Evolutionary conservation across 2,329 filamentous ascomycete species (phyloP).

Genomic region (Penicillium sp.): DNA sequence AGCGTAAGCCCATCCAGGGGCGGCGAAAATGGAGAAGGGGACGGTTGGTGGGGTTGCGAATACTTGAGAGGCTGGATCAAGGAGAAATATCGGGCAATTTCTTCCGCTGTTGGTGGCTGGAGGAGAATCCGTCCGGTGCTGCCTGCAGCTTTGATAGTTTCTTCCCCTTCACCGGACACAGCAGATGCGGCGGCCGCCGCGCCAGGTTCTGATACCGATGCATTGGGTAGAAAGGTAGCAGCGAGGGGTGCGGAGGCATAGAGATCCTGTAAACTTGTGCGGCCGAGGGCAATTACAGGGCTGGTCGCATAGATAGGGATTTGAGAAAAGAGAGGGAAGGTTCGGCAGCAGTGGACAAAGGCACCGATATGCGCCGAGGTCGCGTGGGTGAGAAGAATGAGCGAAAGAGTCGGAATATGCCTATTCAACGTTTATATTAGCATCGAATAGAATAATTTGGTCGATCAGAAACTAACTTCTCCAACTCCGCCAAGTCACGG

Average conservation of each 20-base stretch:
- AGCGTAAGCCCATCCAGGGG: slow-evolving; percentile 88
- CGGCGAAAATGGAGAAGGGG: slow-evolving; percentile 81
- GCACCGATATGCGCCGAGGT: slow-evolving; percentile 89
- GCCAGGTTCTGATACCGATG: slow-evolving; percentile 61
- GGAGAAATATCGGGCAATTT: slow-evolving; percentile 89
- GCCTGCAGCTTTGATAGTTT: slow-evolving; percentile 31
- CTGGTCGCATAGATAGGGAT: slow-evolving; percentile 93
- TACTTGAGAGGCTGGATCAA: slow-evolving; percentile 92
- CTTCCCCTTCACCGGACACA: slow-evolving; percentile 28
- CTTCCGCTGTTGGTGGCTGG: slow-evolving; percentile 74
- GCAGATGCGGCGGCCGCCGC: slow-evolving; percentile 45
- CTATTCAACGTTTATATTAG: slow-evolving; percentile 44
- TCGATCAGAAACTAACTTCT: slow-evolving; percentile 63
- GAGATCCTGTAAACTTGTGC: slow-evolving; percentile 85
- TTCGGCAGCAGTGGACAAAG: slow-evolving; percentile 94
- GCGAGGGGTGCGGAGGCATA: slow-evolving; percentile 89
- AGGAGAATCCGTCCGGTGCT: slow-evolving; percentile 51
- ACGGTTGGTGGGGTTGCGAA: slow-evolving; percentile 89
- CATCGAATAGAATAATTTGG: slow-evolving; percentile 3
- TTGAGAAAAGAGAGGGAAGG: slow-evolving; percentile 85
- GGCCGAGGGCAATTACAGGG: slow-evolving; percentile 88
- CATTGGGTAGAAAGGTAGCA: slow-evolving; percentile 73
- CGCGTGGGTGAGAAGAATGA: slow-evolving; percentile 92
- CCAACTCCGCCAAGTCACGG: slow-evolving; percentile 77
- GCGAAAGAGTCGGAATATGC: slow-evolving; percentile 85